Conservation (phyloP, 1,284 basidiomycete genomes). For the Macrocystidia cucumis region DNA sequence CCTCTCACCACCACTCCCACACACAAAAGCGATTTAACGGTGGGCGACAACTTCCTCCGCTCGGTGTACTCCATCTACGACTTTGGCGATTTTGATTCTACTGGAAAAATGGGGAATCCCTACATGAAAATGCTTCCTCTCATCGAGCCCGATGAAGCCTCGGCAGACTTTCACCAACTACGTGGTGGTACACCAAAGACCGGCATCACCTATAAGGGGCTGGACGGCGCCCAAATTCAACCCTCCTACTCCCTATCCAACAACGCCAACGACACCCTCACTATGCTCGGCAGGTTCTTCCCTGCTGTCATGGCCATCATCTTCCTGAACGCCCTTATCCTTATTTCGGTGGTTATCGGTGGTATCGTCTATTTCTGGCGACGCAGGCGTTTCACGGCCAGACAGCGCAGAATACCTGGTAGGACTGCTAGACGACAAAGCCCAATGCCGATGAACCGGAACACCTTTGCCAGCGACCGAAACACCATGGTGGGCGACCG, state of each 20-base stretch:
- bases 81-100: conserved; percentile 70
- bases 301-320: conserved; percentile 66
- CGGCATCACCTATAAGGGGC: conserved; percentile 62
- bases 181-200: conserved; percentile 55
- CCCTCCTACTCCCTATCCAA: conserved; percentile 43
- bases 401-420: conserved; percentile 34
- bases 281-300: conserved; percentile 52
- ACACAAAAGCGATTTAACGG: conserved; percentile 58
- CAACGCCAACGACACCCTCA: conserved; percentile 47
- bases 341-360: conserved; percentile 45
- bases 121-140: conserved; percentile 69
- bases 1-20: conserved; percentile 1
- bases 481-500: too few species aligned
- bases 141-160: conserved; percentile 59
- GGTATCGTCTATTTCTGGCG: conserved; percentile 46
- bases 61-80: conserved; percentile 83
- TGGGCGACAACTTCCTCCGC: conserved; percentile 78
- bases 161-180: conserved; percentile 53
- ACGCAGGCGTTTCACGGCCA: conserved; percentile 26
- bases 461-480: conserved; percentile 30
- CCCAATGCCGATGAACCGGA: conserved; percentile 41
- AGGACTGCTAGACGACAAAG: conserved; percentile 44
- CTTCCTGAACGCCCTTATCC: conserved; percentile 62
- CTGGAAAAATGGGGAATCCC: conserved; percentile 59
- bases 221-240: conserved; percentile 34